Evolutionary conservation across 495 filamentous ascomycete genomes (phyloP).

Genomic region (Tetracladium setigerum): DNA sequence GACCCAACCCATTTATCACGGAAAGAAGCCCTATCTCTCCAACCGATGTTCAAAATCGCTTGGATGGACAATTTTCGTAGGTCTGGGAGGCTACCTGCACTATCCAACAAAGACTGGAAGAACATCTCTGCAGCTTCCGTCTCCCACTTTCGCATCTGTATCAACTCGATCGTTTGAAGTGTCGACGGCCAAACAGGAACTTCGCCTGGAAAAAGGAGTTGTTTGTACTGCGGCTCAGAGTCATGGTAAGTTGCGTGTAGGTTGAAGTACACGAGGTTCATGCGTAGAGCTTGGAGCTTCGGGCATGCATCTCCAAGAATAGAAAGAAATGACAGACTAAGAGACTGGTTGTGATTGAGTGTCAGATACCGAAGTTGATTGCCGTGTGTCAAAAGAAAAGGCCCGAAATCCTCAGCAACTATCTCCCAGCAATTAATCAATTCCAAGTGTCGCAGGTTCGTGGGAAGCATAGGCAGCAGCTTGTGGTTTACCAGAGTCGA

Average conservation of each 20-base stretch:
- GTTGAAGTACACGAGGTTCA: slow-evolving; percentile 66
- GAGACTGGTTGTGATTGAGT: slow-evolving; percentile 66
- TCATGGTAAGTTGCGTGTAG: slow-evolving; percentile 49
- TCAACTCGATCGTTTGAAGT: slow-evolving; percentile 61
- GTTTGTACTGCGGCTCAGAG: slow-evolving; percentile 60
- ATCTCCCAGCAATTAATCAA: slow-evolving; percentile 69
- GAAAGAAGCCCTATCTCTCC: slow-evolving; percentile 69
- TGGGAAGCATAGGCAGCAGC: slow-evolving; percentile 55
- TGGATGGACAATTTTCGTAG: slow-evolving; percentile 63
- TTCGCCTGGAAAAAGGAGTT: slow-evolving; percentile 50
- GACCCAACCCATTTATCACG: slow-evolving; percentile 63
- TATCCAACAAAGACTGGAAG: slow-evolving; percentile 66
- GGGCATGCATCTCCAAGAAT: slow-evolving; percentile 55
- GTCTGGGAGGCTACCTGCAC: slow-evolving; percentile 50
- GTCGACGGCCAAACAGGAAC: slow-evolving; percentile 67
- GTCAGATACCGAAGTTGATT: slow-evolving; percentile 51
- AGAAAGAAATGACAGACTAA: slow-evolving; percentile 65
- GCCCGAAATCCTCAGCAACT: slow-evolving; percentile 45
- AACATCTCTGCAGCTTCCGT: slow-evolving; percentile 58
- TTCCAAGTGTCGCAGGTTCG: slow-evolving; percentile 52
- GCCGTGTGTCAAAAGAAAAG: slow-evolving; percentile 57
- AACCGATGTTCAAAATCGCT: slow-evolving; percentile 61
- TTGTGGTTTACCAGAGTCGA: slow-evolving; percentile 54
- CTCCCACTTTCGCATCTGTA: slow-evolving; percentile 65
- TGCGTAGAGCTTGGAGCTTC: slow-evolving; percentile 55